Percentiles rank a stretch among this genome's conserved stretches.
Conservation (phyloP, 352 stramenopile genomes). For the Globisporangium orthogonon region DNA sequence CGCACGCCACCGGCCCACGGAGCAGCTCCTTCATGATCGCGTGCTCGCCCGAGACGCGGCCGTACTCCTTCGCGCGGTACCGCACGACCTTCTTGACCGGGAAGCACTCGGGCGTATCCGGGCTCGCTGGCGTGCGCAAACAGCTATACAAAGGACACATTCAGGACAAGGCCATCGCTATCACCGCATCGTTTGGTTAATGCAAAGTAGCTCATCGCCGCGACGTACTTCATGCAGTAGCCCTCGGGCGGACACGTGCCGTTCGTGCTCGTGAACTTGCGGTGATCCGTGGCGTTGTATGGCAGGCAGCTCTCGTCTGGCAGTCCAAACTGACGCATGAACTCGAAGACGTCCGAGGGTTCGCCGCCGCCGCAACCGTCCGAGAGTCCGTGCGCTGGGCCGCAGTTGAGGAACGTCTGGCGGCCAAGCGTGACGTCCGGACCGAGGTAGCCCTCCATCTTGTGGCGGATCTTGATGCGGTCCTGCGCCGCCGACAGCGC, state of each 20-base stretch:
- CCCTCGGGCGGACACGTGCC: conserved; percentile 49
- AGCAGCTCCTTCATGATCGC: conserved; percentile 82
- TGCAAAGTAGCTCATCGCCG: neutral
- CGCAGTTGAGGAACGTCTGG: conserved; percentile 64
- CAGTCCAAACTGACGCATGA: conserved; percentile 52
- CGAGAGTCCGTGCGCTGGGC: conserved; percentile 42
- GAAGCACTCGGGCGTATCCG: conserved; percentile 40
- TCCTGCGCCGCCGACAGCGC: conserved; percentile 47
- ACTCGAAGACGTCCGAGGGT: conserved; percentile 51
- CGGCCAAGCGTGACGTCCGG: conserved; percentile 54
- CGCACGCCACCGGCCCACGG: conserved; percentile 88
- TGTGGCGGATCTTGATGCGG: conserved; percentile 63
- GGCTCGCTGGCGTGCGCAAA: conserved; percentile 66
- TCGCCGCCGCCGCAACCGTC: conserved; percentile 50
- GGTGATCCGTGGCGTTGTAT: conserved; percentile 56
- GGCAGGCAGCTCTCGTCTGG: conserved; percentile 50
- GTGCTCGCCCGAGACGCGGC: conserved; percentile 57
- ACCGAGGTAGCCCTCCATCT: conserved; percentile 26
- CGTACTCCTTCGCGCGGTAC: conserved; percentile 71
- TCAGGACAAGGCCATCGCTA: neutral
- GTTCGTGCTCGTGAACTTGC: conserved; percentile 42
- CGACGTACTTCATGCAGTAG: conserved; percentile 56
- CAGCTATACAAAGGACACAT: conserved; percentile 29
- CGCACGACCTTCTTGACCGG: conserved; percentile 74
- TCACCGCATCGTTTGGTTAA: conserved; percentile 1